Evolutionary conservation across 495 filamentous ascomycete genomes (phyloP), one percentile per base, ranked within the genome.

Genomic region (Paragyromitra xinjiangensis): DNA sequence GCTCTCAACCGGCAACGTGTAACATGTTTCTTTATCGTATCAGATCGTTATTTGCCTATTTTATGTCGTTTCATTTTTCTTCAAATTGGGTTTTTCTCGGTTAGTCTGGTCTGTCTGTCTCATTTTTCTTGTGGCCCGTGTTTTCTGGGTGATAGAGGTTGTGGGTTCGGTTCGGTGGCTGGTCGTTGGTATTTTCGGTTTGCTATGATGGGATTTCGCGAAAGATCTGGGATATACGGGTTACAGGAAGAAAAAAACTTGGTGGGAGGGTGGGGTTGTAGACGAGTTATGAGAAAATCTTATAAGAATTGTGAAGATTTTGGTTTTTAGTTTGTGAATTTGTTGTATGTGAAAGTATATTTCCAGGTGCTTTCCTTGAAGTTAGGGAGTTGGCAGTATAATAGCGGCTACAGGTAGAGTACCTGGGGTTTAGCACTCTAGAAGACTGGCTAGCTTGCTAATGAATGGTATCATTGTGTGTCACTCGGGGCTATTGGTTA

Each of bases 1-100:
- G 95, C 79, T 87, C 68, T 71, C 79, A 50, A 77, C 64, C 29
- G 81, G 81, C 16, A 63, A 50, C 14, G 73, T 82, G 65, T 82
- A 82, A 82, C 76, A 67, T 37, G 55, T 77, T 75, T 53, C 73
- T 45, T 37, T 29, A 48, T 71, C 14, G 26, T 62, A 14, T 56
- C n/a, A 16, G 29, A 42, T 73, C 45, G 40, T 58, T 56, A 44
- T 78, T 55, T 69, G 39, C 9, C 50, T 14, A 40, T 68, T 64
- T 70, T 61, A 65, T 76, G 62, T 66, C 48, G 59, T 81, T 78
- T 81, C 42, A 2, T 72, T 63, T 68, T 78, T 62, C 64, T 79
- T 79, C 39, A 50, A 71, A 66, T 77, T 34, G 29, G 29, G 50
- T 61, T 65, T 77, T 75, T 73, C 62, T 77, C 69, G 50, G 74